Percentiles rank a stretch among this genome's conserved stretches.
phyloP scores from a whole-genome alignment of 1,284 basidiomycete genomes.

The Garcileccinum viscosum region DNA sequence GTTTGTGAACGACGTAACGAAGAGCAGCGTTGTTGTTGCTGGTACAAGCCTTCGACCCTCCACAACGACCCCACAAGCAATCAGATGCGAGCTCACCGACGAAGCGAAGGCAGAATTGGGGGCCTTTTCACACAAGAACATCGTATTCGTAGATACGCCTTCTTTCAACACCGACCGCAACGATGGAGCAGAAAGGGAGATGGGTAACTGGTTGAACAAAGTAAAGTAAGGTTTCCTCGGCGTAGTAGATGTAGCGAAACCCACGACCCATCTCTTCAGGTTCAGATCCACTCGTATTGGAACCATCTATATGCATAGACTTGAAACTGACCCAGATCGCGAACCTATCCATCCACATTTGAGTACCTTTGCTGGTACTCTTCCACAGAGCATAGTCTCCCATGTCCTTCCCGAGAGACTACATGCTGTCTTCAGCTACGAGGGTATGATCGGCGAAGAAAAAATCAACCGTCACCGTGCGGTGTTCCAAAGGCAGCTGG shows the following conservation, averaged over 20 bases:
- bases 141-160: constrained; percentile 31
- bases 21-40: neutral
- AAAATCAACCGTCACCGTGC: neutral
- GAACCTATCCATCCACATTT: constrained; percentile 18
- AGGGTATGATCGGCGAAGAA: accelerated
- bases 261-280: constrained; percentile 6
- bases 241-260: neutral
- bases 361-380: constrained; percentile 9
- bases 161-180: constrained; percentile 12
- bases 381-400: constrained; percentile 8
- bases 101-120: constrained; percentile 1
- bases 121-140: neutral
- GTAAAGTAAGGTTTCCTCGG: constrained; percentile 13
- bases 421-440: constrained; percentile 18
- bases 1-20: constrained; percentile 21
- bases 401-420: constrained; percentile 6
- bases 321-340: constrained; percentile 1
- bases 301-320: constrained; percentile 24
- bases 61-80: constrained; percentile 5
- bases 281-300: constrained; percentile 18
- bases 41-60: neutral
- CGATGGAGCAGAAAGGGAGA: neutral
- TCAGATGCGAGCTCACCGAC: constrained; percentile 18
- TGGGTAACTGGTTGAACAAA: constrained; percentile 13
- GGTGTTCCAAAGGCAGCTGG: constrained; percentile 6